These are phyloP conservation scores for Puccinia hordei DNA, from an alignment of 1,284 basidiomycete genomes.

Conservation along the genomic window DNA sequence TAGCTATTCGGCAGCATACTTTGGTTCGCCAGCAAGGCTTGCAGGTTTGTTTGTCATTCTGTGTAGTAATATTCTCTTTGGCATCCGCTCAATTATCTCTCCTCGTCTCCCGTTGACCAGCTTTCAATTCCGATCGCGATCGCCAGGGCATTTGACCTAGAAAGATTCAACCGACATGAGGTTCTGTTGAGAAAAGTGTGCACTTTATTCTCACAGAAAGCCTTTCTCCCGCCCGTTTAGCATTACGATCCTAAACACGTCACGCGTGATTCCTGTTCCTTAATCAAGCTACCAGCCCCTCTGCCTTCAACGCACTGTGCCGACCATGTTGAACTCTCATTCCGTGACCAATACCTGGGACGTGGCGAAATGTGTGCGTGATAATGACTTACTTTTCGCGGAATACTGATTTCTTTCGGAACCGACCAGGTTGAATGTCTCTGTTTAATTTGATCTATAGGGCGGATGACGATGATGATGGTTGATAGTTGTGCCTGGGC, in stretches of 20 bases:
- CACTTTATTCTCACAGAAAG: background rate
- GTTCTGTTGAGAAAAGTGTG: slow-evolving; percentile 43
- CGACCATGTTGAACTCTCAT: slow-evolving; percentile 82
- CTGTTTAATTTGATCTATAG: slow-evolving; percentile 67
- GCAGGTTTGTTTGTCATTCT: slow-evolving; percentile 17
- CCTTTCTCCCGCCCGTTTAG: background rate
- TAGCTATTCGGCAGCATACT: slow-evolving; percentile 42
- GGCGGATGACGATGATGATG: slow-evolving; percentile 42
- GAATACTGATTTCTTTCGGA: slow-evolving; percentile 63
- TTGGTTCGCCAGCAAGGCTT: slow-evolving; percentile 41
- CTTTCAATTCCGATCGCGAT: slow-evolving; percentile 45
- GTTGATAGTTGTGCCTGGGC: slow-evolving; percentile 49
- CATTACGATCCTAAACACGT: background rate
- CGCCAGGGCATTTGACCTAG: slow-evolving; percentile 47
- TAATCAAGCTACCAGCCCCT: slow-evolving; percentile 22
- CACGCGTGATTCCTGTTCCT: background rate
- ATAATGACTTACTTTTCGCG: slow-evolving; percentile 59
- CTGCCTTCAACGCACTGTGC: slow-evolving; percentile 67
- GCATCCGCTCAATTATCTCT: background rate
- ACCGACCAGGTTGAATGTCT: slow-evolving; percentile 72
- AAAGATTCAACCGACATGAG: slow-evolving; percentile 43
- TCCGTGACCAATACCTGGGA: slow-evolving; percentile 87
- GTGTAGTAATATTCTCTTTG: background rate
- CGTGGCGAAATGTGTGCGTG: slow-evolving; percentile 80
- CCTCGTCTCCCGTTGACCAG: background rate